Evolutionary conservation across 495 filamentous ascomycete genomes (phyloP), one percentile per base, ranked within the genome.

Genomic region (Penicillium desertorum): DNA sequence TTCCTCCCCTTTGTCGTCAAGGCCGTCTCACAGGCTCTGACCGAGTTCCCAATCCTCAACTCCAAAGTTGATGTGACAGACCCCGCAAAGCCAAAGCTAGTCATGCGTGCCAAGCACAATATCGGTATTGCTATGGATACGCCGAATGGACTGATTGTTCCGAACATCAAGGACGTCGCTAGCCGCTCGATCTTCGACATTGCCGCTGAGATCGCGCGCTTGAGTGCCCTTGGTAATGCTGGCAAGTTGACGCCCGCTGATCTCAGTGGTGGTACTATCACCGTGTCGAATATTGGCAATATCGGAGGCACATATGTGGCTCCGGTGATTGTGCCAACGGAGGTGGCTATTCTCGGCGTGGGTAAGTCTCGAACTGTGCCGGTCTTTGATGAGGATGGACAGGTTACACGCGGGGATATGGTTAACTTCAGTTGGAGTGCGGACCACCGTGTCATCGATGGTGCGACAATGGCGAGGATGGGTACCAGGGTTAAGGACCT

Each of bases 71-170:
- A 96, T 51, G 67, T 70, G 32, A 81, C 68, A 55, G 73, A 76
- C 55, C 70, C 78, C 8, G 67, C 75, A 32, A 88, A 88, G 61
- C 87, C 90, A 5, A 80, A 79, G 30, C 79, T 99, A 0, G 76
- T 93, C 51, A 82, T 88, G 72, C 88, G 90, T 46, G 81, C 82
- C 37, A 84, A 88, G 52, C 95, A 98, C 78, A 96, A 99, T 70
- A 93, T 99, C 56, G 95, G 95, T 47, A 79, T 99, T 12, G 95
- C 94, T 39, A 92, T 98, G 84, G 95, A 98, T 70, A 96, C 95
- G 0, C 91, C 95, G 1, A 75, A 76, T 10, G 95, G 95, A 11
- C 83, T 99, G 17, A 74, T 99, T 11, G 95, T 99, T 5, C 95
- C 95, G n/a, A 95, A 96, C 29, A 85, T 99, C 74, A 89, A 89